These are phyloP conservation scores for Pleurotus tuoliensis DNA, from an alignment of 768 basidiomycete genomes.

Conservation along the genomic window DNA sequence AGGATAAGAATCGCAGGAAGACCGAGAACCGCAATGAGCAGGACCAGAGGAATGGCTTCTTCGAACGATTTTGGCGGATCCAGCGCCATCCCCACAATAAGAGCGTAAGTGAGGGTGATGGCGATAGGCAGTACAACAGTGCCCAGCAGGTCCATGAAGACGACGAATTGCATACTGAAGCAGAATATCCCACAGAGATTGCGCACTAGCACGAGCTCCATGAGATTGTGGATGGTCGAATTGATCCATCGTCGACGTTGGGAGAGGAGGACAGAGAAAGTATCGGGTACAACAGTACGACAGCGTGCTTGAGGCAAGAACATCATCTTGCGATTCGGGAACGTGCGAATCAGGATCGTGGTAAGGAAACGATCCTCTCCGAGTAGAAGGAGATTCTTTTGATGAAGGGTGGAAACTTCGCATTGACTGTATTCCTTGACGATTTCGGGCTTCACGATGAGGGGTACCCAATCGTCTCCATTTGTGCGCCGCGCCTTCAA, in stretches of 20 bases:
- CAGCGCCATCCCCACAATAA: conserved; percentile 79
- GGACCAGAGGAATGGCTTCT: conserved; percentile 89
- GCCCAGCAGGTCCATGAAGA: conserved; percentile 93
- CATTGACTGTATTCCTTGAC: conserved; percentile 96
- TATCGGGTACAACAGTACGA: conserved; percentile 93
- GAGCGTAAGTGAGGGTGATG: conserved; percentile 83
- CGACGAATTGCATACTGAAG: conserved; percentile 99
- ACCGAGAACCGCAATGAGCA: conserved; percentile 88
- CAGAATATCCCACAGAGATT: conserved; percentile 99
- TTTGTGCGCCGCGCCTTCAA: conserved; percentile 85
- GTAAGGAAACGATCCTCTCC: conserved; percentile 99
- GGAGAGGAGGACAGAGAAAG: conserved; percentile 87
- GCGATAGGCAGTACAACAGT: conserved; percentile 93
- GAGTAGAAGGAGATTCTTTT: conserved; percentile 93
- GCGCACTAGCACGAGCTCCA: conserved; percentile 96
- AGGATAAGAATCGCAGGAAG: conserved; percentile 90
- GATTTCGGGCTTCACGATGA: conserved; percentile 95
- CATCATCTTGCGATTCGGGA: conserved; percentile 99
- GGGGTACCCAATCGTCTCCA: conserved; percentile 96
- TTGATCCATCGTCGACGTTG: conserved; percentile 99
- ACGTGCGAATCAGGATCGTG: conserved; percentile 92
- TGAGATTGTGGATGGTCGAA: conserved; percentile 97
- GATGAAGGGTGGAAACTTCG: conserved; percentile 90
- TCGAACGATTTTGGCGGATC: conserved; percentile 81
- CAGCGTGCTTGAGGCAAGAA: conserved; percentile 96